Evolutionary conservation across 2,329 filamentous ascomycete species (phyloP), one percentile per base, ranked within the genome.

Genomic region (Escovopsis sp.): DNA sequence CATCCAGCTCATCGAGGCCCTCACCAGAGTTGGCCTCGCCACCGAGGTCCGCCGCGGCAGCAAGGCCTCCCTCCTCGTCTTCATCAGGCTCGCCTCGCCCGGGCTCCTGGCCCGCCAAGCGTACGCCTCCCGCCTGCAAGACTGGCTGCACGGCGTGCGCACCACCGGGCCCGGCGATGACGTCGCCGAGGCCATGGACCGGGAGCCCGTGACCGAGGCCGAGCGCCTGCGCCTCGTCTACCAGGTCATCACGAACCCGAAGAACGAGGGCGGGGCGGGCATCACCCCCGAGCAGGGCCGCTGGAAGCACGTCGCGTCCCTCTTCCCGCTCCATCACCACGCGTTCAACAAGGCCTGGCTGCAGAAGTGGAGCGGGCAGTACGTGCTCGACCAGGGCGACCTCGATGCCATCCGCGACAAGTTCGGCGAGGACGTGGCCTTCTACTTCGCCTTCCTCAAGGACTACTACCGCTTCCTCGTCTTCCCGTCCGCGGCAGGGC

Each of bases 401-500:
- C 65, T 93, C n/a, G 76, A 83, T 53, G 71, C 75, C 37, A 86
- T 94, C 47, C 75, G 82, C 24, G 71, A 86, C 55, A 71, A 79
- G 48, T 86, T 87, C 58, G 85, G 85, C 39, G 81, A 89, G 59
- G 81, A 77, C 57, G 83, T 95, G 44, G 89, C 84, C 31, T 94
- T 93, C 60, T 96, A 96, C 65, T 96, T 94, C 58, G 86, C 88
- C 33, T 96, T 96, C 56, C 72, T 93, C 29, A 84, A 94, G 55
- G 81, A 81, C 30, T 96, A 96, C 62, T 93, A 94, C 56, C 71
- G 76, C 44, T 94, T 93, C 56, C 68, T 94, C 24, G 61, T 84
- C n/a, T 81, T 89, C 45, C 87, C 87, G 0, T 84, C 88, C 1
- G 77, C 69, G 5, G 79, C 91, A 51, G 89, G 89, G 3, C 68